Conservation (phyloP, 2,329 filamentous ascomycete species). For the Berkeleyomyces rouxiae region DNA sequence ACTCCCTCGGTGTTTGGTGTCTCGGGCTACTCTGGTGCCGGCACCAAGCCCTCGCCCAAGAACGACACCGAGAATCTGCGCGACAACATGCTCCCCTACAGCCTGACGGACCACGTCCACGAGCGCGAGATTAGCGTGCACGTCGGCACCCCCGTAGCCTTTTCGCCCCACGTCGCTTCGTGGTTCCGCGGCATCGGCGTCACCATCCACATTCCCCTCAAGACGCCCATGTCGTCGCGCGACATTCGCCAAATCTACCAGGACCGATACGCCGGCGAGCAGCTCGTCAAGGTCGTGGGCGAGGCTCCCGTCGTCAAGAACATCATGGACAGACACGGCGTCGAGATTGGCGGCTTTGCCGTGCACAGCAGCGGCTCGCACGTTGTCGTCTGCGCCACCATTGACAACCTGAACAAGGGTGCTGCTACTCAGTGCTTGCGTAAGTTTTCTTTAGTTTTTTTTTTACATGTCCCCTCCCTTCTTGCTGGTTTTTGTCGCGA, state of each 20-base stretch:
- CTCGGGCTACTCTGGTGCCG: slow-evolving; percentile 85
- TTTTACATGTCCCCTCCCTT: not conserved
- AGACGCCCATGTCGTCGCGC: slow-evolving; percentile 71
- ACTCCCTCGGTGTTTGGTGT: slow-evolving; percentile 78
- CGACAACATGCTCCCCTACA: slow-evolving; percentile 84
- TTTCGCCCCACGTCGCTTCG: slow-evolving; percentile 85
- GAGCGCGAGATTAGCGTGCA: slow-evolving; percentile 77
- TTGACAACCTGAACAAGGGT: slow-evolving; percentile 88
- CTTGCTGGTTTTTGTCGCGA: slow-evolving; percentile 10
- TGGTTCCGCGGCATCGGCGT: slow-evolving; percentile 96
- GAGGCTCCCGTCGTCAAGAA: slow-evolving; percentile 74
- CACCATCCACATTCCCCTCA: slow-evolving; percentile 78
- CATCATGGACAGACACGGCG: slow-evolving; percentile 70
- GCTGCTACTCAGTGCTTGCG: slow-evolving; percentile 84
- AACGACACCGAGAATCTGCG: slow-evolving; percentile 73
- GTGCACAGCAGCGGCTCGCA: slow-evolving; percentile 78
- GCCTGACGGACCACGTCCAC: slow-evolving; percentile 84
- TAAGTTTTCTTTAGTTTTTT: slow-evolving; percentile 31
- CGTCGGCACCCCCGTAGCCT: slow-evolving; percentile 58
- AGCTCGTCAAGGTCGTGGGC: slow-evolving; percentile 80
- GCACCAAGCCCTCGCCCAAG: slow-evolving; percentile 85
- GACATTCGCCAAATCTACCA: slow-evolving; percentile 92
- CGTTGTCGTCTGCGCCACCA: slow-evolving; percentile 84
- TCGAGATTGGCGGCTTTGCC: slow-evolving; percentile 92
- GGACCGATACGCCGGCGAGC: slow-evolving; percentile 89